These are phyloP conservation scores for Alternaria viburni DNA, from an alignment of 2,329 filamentous ascomycete species.

Conservation along the genomic window DNA sequence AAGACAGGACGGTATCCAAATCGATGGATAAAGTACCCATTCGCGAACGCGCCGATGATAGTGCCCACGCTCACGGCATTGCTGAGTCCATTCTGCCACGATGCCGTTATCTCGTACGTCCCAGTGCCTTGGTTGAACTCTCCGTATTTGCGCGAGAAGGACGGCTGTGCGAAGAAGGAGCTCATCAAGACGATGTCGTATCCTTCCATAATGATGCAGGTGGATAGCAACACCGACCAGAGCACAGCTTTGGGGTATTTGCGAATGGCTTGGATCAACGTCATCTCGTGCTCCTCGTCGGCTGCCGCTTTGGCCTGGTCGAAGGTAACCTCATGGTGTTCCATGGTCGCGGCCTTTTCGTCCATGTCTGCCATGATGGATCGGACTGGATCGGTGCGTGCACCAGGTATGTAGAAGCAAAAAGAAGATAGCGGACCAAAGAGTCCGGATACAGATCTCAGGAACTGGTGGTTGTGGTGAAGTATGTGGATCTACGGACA, in stretches of 20 bases:
- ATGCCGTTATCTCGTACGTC: conserved; percentile 46
- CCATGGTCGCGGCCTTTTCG: conserved; percentile 5
- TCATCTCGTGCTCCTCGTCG: conserved; percentile 37
- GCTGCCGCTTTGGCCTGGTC: conserved; percentile 14
- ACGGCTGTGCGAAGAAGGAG: conserved; percentile 67
- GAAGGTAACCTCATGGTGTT: conserved; percentile 11
- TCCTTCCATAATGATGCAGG: conserved; percentile 86
- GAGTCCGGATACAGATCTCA: not conserved
- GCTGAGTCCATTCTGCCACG: conserved; percentile 51
- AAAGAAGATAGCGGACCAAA: not conserved
- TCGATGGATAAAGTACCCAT: conserved; percentile 46
- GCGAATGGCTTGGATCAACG: conserved; percentile 71
- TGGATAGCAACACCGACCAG: conserved; percentile 82
- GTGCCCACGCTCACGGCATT: conserved; percentile 51
- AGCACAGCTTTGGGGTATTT: conserved; percentile 82
- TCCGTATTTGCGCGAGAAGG: conserved; percentile 51
- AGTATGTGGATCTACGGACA: not conserved
- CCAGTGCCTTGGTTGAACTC: conserved; percentile 30
- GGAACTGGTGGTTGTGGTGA: not conserved
- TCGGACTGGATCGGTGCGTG: not conserved
- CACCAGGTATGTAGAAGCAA: not conserved
- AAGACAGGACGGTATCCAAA: conserved; percentile 41
- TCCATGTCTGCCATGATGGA: not conserved
- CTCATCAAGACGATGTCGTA: conserved; percentile 80
- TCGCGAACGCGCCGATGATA: conserved; percentile 49